Percentiles rank a stretch among this genome's conserved stretches.
phyloP scores from a whole-genome alignment of 129 eudicot genomes.

The Gnaphalium uliginosum region DNA sequence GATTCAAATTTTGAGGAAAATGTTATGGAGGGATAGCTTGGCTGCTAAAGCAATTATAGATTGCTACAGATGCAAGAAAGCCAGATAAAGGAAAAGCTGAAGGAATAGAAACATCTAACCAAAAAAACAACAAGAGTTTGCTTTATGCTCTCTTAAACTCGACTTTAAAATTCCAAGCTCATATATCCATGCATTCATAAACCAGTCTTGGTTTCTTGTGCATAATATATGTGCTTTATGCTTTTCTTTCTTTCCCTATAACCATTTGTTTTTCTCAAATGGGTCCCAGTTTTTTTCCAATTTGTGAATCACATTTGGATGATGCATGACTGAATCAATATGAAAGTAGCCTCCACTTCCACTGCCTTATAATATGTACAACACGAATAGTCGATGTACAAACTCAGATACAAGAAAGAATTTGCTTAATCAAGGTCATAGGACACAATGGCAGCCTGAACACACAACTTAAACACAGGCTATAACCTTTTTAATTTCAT shows the following conservation, averaged over 20 bases:
- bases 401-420: slow-evolving; percentile 24
- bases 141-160: slow-evolving; percentile 51
- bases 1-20: slow-evolving; percentile 12
- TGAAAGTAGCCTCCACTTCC: slow-evolving; percentile 6
- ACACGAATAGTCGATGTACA: slow-evolving; percentile 11
- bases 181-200: slow-evolving; percentile 55
- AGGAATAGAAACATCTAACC: slow-evolving; percentile 43
- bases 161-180: slow-evolving; percentile 76
- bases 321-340: not conserved
- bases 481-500: slow-evolving; percentile 23
- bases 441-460: slow-evolving; percentile 25
- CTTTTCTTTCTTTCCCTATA: slow-evolving; percentile 61
- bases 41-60: slow-evolving; percentile 40
- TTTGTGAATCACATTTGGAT: not conserved
- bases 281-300: slow-evolving; percentile 27
- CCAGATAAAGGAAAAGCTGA: slow-evolving; percentile 51
- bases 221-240: slow-evolving; percentile 72
- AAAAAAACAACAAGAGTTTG: slow-evolving; percentile 42
- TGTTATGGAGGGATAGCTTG: slow-evolving; percentile 4
- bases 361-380: slow-evolving; percentile 18
- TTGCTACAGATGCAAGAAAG: slow-evolving; percentile 71
- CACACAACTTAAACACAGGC: slow-evolving; percentile 28
- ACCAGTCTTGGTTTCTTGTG: slow-evolving; percentile 62
- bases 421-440: slow-evolving; percentile 20
- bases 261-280: slow-evolving; percentile 17